Conservation (phyloP, 805 yeast genomes). For the Kodamaea laetipori region DNA sequence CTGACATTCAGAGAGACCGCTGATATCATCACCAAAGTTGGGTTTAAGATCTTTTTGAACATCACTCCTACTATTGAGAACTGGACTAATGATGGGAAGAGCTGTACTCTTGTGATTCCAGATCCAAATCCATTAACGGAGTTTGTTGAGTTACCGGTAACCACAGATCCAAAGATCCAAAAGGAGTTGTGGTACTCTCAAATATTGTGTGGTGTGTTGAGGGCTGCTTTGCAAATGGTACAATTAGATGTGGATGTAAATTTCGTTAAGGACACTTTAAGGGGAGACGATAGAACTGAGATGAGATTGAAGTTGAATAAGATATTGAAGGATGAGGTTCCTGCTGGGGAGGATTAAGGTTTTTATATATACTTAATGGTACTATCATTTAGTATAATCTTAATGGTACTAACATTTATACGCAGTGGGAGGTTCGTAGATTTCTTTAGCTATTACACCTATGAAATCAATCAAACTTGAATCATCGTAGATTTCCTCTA, state of each 20-base stretch:
- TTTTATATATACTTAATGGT: too few relatives aligned
- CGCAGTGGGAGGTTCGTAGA: too few relatives aligned
- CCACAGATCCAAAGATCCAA: slow-evolving; percentile 64
- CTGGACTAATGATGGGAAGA: slow-evolving; percentile 76
- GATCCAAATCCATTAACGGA: slow-evolving; percentile 89
- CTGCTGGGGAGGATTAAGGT: slow-evolving; percentile 86
- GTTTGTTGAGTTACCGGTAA: slow-evolving; percentile 84
- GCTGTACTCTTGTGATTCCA: slow-evolving; percentile 68
- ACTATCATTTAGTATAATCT: too few relatives aligned
- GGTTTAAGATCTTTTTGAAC: slow-evolving; percentile 87
- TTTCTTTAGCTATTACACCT: too few relatives aligned
- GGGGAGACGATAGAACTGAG: slow-evolving; percentile 84
- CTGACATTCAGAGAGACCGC: slow-evolving; percentile 79
- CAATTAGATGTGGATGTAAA: slow-evolving; percentile 85
- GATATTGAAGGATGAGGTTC: slow-evolving; percentile 88
- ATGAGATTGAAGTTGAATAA: slow-evolving; percentile 68
- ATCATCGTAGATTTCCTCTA: too few relatives aligned
- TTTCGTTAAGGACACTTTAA: slow-evolving; percentile 76
- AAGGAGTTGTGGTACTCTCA: slow-evolving; percentile 92
- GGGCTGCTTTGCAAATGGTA: slow-evolving; percentile 94
- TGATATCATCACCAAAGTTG: slow-evolving; percentile 81
- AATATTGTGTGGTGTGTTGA: slow-evolving; percentile 81
- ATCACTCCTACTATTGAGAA: slow-evolving; percentile 72
- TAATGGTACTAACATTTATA: too few relatives aligned
- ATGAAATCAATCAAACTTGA: too few relatives aligned